Evolutionary conservation across 2,329 filamentous ascomycete genomes (phyloP).

Genomic region (Clarireedia homoeocarpa): DNA sequence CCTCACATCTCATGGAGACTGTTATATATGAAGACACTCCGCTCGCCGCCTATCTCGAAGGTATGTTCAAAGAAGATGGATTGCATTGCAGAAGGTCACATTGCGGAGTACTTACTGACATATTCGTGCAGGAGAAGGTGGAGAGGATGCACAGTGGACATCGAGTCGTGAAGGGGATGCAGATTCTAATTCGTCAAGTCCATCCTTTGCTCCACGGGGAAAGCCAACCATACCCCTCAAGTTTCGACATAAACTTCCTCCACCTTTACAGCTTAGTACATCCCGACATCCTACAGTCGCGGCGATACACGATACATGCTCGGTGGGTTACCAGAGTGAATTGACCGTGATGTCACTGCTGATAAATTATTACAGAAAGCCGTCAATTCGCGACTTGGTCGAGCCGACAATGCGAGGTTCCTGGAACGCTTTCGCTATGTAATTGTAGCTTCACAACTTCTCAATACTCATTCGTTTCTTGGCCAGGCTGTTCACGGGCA

Average conservation of each 20-base stretch:
- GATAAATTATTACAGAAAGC: constrained; percentile 44
- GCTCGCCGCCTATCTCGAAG: constrained; percentile 82
- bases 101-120: constrained; percentile 10
- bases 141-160: constrained; percentile 32
- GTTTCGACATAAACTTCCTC: constrained; percentile 42
- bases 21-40: constrained; percentile 82
- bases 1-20: constrained; percentile 61
- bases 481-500: constrained; percentile 29
- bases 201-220: constrained; percentile 47
- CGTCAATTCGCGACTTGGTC: constrained; percentile 64
- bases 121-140: constrained; percentile 35
- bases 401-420: constrained; percentile 75
- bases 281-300: constrained; percentile 35
- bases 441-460: constrained; percentile 82
- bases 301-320: constrained; percentile 42
- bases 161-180: constrained; percentile 15
- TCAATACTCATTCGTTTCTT: constrained; percentile 60
- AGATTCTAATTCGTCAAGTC: constrained; percentile 22
- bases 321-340: constrained; percentile 34
- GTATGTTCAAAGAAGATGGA: constrained; percentile 39
- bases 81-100: background rate
- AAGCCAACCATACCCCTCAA: constrained; percentile 46
- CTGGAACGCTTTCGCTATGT: constrained; percentile 90
- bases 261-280: constrained; percentile 37
- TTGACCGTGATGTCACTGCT: background rate